Evolutionary conservation across 768 basidiomycete genomes (phyloP).

Genomic region (Hypholoma sublateritium): DNA sequence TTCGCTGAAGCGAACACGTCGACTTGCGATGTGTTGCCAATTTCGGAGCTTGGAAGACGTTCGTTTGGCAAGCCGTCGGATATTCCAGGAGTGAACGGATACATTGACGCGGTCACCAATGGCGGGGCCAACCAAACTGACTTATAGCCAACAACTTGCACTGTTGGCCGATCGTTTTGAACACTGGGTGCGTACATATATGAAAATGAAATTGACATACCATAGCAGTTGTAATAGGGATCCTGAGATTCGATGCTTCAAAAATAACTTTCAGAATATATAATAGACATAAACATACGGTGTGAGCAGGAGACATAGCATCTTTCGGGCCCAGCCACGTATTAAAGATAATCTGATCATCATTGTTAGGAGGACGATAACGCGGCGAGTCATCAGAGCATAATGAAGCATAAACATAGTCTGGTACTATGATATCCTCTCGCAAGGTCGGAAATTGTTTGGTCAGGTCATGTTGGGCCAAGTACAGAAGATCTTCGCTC

Average conservation of each 20-base stretch:
- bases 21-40: conserved; percentile 80
- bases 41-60: conserved; percentile 42
- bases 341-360: conserved; percentile 68
- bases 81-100: conserved; percentile 39
- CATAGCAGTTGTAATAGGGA: conserved; percentile 90
- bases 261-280: conserved; percentile 4
- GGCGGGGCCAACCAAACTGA: conserved; percentile 92
- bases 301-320: conserved; percentile 89
- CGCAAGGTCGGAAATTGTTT: conserved; percentile 79
- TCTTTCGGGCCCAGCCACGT: conserved; percentile 82
- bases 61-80: conserved; percentile 30
- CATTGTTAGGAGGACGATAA: conserved; percentile 67
- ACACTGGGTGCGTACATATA: conserved; percentile 4
- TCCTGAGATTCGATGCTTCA: conserved; percentile 54
- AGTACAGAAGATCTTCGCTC: conserved; percentile 53
- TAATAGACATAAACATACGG: conserved; percentile 37
- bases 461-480: conserved; percentile 90
- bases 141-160: conserved; percentile 87
- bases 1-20: conserved; percentile 63
- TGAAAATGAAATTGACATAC: conserved; percentile 36
- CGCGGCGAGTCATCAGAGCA: conserved; percentile 40
- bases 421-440: conserved; percentile 79
- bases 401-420: conserved; percentile 78
- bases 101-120: conserved; percentile 52
- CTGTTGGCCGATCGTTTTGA: conserved; percentile 37